Evolutionary conservation across 208 protist species (phyloP), one percentile per base, ranked within the genome.

Genomic region (Lotmaria passim): DNA sequence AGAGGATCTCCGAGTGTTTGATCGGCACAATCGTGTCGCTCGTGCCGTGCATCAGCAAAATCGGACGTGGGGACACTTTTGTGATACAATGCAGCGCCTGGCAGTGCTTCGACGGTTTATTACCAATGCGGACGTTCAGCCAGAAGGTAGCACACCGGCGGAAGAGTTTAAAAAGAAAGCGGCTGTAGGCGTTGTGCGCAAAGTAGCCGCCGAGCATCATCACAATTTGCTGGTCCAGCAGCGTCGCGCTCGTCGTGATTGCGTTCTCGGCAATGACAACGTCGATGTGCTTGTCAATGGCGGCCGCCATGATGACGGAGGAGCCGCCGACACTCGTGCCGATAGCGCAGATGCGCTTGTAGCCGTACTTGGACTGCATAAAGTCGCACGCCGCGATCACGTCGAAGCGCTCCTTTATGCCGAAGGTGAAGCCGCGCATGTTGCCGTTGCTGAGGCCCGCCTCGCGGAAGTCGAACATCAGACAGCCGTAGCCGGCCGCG

Each of bases 401-500:
- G 68, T 97, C 93, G 61, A 87, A 90, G 43, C 90, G 82, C 69
- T 97, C 93, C 58, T 86, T 86, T 58, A 97, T 95, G 38, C 93
- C 93, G 61, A 91, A 97, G 17, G 81, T 91, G 51, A 96, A 94
- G 24, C 93, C 93, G 30, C 85, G 82, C 75, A 82, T 87, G 34
- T 82, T 90, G 24, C 90, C 90, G 78, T 89, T 85, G 72, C 89
- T 95, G 21, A 92, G 71, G 30, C 93, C 93, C 47, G 94, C 90
- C 67, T 97, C 91, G 17, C 89, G 83, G 34, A 97, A 88, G 61
- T 97, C 93, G 66, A 97, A 97, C n/a, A 97, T 67, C 34, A 97
- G 65, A 46, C 83, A 88, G 26, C 81, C 81, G 73, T 93, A 97
- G 38, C 93, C 93, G 7, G 71, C 79, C 43, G 89, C 80, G 72